These are phyloP conservation scores for Pyronema omphalodes DNA, from an alignment of 495 filamentous ascomycete genomes.

Conservation along the genomic window DNA sequence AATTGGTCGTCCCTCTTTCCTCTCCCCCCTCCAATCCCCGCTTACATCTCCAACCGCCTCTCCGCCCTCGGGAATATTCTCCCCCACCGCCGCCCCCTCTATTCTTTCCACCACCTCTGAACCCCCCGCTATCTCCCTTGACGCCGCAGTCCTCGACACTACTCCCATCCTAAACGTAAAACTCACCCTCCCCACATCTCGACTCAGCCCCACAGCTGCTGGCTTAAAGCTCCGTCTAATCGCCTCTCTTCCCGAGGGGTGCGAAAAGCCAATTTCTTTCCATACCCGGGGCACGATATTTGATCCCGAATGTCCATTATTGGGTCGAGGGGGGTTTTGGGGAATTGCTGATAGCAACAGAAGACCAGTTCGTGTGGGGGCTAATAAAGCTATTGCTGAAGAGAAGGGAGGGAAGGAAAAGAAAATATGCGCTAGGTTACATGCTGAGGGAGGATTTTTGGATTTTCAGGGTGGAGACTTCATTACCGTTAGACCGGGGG, in stretches of 20 bases:
- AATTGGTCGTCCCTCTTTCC: too few relatives aligned
- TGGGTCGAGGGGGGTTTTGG: neutral
- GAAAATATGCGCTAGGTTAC: neutral
- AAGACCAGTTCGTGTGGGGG: neutral
- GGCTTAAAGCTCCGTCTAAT: neutral
- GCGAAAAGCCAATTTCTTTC: neutral
- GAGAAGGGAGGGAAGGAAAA: neutral
- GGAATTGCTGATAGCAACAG: neutral
- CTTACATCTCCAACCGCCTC: too few relatives aligned
- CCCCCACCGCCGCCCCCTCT: neutral
- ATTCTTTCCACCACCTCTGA: neutral
- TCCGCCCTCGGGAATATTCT: too few relatives aligned
- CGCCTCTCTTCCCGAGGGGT: neutral
- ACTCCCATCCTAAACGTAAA: neutral
- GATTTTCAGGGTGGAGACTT: neutral
- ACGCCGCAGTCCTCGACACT: neutral
- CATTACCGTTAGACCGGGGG: neutral
- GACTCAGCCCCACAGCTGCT: neutral
- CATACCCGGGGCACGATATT: neutral
- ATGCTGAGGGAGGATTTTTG: neutral
- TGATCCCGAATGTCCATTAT: neutral
- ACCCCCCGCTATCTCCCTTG: neutral
- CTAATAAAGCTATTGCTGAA: neutral
- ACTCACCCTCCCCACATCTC: neutral
- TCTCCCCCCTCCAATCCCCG: too few relatives aligned